Percentiles rank a stretch among this genome's conserved stretches.
Conservation (phyloP, 257 asterid genomes). For the Prunella vulgaris region DNA sequence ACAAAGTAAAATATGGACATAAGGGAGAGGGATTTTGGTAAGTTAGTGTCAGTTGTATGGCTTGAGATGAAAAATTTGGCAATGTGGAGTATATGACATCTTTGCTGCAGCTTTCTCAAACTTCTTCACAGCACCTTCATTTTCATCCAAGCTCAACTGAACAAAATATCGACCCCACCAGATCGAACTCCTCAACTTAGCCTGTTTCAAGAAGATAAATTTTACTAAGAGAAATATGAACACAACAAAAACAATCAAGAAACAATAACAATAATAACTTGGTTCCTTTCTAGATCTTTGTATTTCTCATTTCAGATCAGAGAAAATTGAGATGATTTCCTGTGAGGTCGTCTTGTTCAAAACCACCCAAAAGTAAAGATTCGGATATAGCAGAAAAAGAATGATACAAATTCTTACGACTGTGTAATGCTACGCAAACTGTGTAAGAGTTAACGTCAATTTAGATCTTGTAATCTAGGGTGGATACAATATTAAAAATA, state of each 20-base stretch:
- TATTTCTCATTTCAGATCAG: neutral
- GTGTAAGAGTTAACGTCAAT: too few species aligned
- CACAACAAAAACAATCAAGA: neutral
- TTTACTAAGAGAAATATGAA: neutral
- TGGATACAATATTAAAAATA: too few species aligned
- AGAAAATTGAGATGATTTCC: neutral
- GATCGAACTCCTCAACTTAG: constrained; percentile 57
- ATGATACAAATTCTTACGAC: too few species aligned
- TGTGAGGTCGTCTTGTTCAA: neutral
- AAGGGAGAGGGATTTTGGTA: neutral
- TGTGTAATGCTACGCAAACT: too few species aligned
- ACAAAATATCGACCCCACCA: constrained; percentile 77
- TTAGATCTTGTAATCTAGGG: too few species aligned
- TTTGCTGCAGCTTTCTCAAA: constrained; percentile 55
- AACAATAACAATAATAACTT: neutral
- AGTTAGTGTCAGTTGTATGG: constrained; percentile 39
- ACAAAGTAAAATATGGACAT: constrained; percentile 19
- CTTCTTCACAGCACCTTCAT: constrained; percentile 56
- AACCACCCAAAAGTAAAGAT: neutral
- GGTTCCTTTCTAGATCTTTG: neutral
- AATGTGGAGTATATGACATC: constrained; percentile 43
- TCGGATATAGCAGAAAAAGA: neutral
- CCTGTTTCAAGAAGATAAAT: constrained; percentile 38
- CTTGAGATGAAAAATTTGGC: constrained; percentile 78
- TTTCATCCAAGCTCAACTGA: constrained; percentile 72